Base-by-base conservation (phyloP, 768 basidiomycete genomes). In the Ramaria sp. region DNA sequence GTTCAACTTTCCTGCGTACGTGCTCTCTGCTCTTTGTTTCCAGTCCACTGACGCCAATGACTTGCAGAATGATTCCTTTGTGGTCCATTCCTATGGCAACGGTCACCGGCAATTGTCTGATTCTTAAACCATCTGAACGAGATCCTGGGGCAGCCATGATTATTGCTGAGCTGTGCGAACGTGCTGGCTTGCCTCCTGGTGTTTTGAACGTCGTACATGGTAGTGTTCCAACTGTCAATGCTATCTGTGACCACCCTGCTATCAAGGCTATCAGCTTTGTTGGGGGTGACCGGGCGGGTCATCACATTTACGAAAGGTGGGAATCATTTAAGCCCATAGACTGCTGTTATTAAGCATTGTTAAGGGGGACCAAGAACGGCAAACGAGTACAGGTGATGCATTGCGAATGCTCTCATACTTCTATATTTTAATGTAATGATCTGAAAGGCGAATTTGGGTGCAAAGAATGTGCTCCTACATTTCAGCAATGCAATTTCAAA, bases 101-200 rank as follows among this genome's bases (percentile, higher is more conserved):
- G 22, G 83, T 83, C 9, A 93, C 90, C 0, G 95, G 95, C 30
- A 99, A 99, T 63, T 92, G 95, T 0, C 76, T 99, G 39, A 77
- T 99, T 57, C 73, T 99, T 57, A 99, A 99, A 63, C 95, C 95
- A 18, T 93, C 89, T 1, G 95, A 99, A 66, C 83, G 95, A 24
- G 94, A 96, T 65, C 95, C 95, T 13, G 95, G 95, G 47, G 95
- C 96, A 13, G 85, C 92, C 5, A 93, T 96, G 86, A 95, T 99
- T 53, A 92, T 99, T 57, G 92, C 93, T 30, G 95, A 99, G 69
- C 77, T 97, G 3, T 92, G 89, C 64, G 81, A 89, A 67, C 81
- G 81, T 52, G 92, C 95, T 54, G 89, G 86, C 27, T 70, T 91
- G 30, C 88, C 88, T n/a, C 68, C 81, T 24, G 93, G 94, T 58